phyloP scores from a whole-genome alignment of 2,329 filamentous ascomycete species.

The Aureobasidium sp. region DNA sequence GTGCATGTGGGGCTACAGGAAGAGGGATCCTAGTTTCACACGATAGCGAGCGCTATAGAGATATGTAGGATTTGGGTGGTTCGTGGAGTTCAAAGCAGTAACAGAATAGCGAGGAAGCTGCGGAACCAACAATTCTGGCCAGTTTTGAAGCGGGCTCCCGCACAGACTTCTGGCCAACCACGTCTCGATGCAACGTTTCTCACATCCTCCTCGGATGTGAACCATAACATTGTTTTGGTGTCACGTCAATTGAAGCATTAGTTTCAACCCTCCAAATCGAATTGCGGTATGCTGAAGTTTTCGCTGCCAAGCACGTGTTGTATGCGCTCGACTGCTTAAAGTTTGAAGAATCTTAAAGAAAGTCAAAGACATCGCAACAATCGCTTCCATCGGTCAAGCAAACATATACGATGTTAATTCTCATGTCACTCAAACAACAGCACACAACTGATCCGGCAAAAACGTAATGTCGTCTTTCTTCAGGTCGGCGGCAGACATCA shows the following conservation, averaged over 20 bases:
- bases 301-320: background rate
- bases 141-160: no score
- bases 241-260: background rate
- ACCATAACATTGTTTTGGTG: background rate
- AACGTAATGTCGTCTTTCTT: conserved; percentile 18
- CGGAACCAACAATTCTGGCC: background rate
- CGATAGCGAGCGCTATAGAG: background rate
- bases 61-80: background rate
- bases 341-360: background rate
- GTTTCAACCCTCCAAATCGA: no score
- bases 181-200: background rate
- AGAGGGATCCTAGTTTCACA: background rate
- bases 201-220: background rate
- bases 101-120: background rate
- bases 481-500: conserved; percentile 17
- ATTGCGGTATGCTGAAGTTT: background rate
- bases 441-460: background rate
- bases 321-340: background rate
- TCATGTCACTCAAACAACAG: background rate
- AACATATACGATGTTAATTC: background rate
- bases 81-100: background rate
- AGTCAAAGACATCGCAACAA: background rate
- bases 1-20: background rate
- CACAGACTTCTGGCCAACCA: background rate
- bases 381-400: background rate